Evolutionary conservation across 2,329 filamentous ascomycete genomes (phyloP), one percentile per base, ranked within the genome.

Genomic region (Monilinia laxa): DNA sequence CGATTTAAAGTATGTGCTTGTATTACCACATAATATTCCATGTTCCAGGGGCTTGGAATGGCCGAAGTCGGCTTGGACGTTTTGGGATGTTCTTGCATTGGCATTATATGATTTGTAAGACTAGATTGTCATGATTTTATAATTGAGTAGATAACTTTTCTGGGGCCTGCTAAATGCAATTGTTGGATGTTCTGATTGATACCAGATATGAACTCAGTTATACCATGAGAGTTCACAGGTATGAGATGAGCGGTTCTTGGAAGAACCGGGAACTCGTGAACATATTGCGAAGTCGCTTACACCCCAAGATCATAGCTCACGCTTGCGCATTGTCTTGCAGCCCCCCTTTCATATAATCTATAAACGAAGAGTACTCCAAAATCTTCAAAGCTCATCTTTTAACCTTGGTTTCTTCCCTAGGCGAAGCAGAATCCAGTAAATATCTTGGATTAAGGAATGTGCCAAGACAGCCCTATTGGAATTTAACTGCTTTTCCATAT

Each of bases 21-120:
- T 60, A 20, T 51, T 35, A 4, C 57, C 45, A 23, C 35, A 60
- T 12, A 3, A 51, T 20, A 14, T 60, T 49, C 57, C 57, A 60
- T 38, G 57, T 28, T 18, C 57, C 42, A 49, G 57, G 42, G 28
- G 57, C 57, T 7, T 60, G 28, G 57, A 51, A 49, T 35, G 45
- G 12, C 57, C 45, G 45, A 60, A 31, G 42, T 60, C 45, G 57
- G 57, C 20, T 49, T n/a, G 45, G 12, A 23, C 20, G 3, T 51
- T 60, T 49, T 51, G 20, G 45, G 57, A 16, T 51, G 12, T 5
- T 18, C 28, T 38, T 51, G 57, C 57, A 60, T 60, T 51, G 28
- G 7, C 1, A 2, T 38, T 51, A 40, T 56, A 40, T 56, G 23
- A 49, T 51, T 6, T 38, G 42, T 49, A 51, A 12, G 45, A 38